phyloP scores from a whole-genome alignment of 192 early-diverging fungal species.

The Backusella liffmaniae region DNA sequence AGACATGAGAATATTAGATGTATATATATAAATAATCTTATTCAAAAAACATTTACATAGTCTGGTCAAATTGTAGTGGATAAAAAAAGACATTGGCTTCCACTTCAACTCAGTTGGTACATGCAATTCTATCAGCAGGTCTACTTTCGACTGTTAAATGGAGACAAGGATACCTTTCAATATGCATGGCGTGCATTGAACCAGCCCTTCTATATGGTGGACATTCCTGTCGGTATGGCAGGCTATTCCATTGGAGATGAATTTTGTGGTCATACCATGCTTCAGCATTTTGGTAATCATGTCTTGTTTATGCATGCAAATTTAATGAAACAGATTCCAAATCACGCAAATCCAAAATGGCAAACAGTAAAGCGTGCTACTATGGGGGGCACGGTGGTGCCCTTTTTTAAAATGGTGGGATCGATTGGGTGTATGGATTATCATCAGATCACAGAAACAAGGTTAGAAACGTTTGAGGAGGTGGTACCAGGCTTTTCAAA shows the following conservation, averaged over 20 bases:
- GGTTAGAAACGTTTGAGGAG: constrained; percentile 17
- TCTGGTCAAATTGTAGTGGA: constrained; percentile 38
- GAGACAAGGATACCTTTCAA: constrained; percentile 41
- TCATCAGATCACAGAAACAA: constrained; percentile 1
- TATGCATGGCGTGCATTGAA: constrained; percentile 32
- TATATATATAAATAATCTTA: background rate
- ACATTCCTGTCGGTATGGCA: constrained; percentile 27
- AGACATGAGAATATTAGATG: background rate
- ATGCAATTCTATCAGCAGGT: constrained; percentile 33
- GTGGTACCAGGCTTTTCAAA: constrained; percentile 22
- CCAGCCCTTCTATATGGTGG: constrained; percentile 16
- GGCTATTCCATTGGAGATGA: constrained; percentile 15
- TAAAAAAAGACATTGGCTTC: constrained; percentile 29
- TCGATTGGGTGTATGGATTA: constrained; percentile 31
- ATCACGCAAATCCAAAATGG: constrained; percentile 4
- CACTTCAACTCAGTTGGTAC: constrained; percentile 34
- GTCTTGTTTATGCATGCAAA: constrained; percentile 38
- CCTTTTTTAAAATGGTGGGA: constrained; percentile 25
- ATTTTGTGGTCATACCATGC: constrained; percentile 36
- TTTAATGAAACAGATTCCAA: constrained; percentile 31
- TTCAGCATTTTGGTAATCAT: constrained; percentile 20
- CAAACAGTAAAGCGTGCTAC: background rate
- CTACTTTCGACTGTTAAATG: constrained; percentile 35
- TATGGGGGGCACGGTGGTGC: background rate
- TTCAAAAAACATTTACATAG: background rate